Evolutionary conservation across 805 yeast genomes (phyloP).

Genomic region (Candida koratica): DNA sequence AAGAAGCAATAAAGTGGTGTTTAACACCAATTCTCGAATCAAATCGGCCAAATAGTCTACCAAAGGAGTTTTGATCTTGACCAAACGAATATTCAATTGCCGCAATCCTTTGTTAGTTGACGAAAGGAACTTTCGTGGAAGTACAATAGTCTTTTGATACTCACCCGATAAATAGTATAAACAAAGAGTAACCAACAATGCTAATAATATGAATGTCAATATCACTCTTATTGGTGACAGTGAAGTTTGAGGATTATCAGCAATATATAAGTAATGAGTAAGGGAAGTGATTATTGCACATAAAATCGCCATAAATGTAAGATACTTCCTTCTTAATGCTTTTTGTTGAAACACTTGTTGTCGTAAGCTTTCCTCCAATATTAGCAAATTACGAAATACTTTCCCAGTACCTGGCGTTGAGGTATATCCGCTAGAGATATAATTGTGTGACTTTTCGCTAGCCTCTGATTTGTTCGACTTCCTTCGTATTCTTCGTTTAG

Average conservation of each 20-base stretch:
- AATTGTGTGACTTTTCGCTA: constrained; percentile 22
- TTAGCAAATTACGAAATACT: constrained; percentile 74
- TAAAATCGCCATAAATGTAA: constrained; percentile 45
- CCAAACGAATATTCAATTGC: constrained; percentile 74
- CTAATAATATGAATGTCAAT: constrained; percentile 55
- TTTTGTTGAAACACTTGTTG: constrained; percentile 75
- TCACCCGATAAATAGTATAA: constrained; percentile 87
- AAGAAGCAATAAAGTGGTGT: constrained; percentile 26
- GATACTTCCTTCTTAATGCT: constrained; percentile 57
- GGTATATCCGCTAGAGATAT: constrained; percentile 26
- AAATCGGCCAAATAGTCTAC: constrained; percentile 32
- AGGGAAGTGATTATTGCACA: constrained; percentile 40
- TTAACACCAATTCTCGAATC: constrained; percentile 34
- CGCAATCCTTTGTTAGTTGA: constrained; percentile 88
- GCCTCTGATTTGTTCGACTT: constrained; percentile 21
- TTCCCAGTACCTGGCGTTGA: constrained; percentile 55
- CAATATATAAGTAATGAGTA: constrained; percentile 35
- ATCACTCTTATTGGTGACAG: constrained; percentile 35
- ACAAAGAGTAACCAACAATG: constrained; percentile 61
- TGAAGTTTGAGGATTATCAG: constrained; percentile 17
- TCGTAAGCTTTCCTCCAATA: constrained; percentile 81
- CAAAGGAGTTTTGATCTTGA: constrained; percentile 48
- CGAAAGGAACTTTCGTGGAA: constrained; percentile 73
- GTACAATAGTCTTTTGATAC: constrained; percentile 76
- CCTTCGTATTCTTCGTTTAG: constrained; percentile 23